Conservation (phyloP, 495 filamentous ascomycete species). For the Trypethelium eluteriae region DNA sequence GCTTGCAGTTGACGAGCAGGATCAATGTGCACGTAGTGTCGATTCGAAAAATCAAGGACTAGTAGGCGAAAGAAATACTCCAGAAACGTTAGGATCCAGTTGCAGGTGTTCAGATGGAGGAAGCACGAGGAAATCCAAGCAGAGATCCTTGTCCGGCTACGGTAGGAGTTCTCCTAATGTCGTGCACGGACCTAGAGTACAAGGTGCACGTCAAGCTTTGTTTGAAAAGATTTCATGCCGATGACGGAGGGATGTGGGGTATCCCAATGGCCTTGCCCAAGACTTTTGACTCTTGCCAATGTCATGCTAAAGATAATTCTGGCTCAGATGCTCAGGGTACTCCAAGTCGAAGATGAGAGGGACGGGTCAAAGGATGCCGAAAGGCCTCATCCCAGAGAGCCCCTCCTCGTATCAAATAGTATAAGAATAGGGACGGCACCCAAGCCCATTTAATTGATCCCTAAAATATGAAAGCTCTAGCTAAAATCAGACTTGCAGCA, state of each 20-base stretch:
- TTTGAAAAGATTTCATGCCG: background rate
- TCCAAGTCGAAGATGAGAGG: background rate
- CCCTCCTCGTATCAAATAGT: background rate
- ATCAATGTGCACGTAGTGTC: too few species aligned
- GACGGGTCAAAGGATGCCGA: constrained; percentile 9
- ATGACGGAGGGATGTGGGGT: background rate
- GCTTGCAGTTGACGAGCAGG: too few species aligned
- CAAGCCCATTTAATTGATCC: background rate
- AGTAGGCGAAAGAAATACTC: too few species aligned
- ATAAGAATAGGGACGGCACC: background rate
- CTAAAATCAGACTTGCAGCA: background rate
- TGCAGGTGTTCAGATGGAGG: too few species aligned
- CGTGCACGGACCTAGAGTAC: too few species aligned
- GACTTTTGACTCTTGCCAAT: background rate
- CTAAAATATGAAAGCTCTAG: background rate
- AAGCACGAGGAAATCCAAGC: too few species aligned
- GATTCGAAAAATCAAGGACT: too few species aligned
- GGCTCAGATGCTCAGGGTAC: background rate
- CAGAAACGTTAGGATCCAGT: too few species aligned
- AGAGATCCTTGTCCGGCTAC: too few species aligned
- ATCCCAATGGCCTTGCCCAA: background rate
- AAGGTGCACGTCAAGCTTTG: background rate
- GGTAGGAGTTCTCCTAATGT: too few species aligned
- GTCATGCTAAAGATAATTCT: background rate
- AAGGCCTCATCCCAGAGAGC: background rate